Evolutionary conservation across 2,329 filamentous ascomycete species (phyloP).

Genomic region (Aureobasidium pullulans): DNA sequence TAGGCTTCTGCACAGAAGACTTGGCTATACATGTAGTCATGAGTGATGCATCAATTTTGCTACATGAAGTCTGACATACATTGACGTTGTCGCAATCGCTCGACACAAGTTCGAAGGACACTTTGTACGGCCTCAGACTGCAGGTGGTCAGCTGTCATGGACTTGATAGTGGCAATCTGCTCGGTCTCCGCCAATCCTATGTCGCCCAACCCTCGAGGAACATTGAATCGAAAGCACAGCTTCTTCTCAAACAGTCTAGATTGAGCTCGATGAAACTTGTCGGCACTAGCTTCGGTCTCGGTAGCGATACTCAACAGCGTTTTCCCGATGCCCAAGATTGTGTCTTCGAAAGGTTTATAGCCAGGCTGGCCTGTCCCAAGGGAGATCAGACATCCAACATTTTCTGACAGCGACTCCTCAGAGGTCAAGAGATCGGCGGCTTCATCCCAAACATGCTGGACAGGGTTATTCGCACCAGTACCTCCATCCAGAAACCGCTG

Average conservation of each 20-base stretch:
- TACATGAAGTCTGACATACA: not conserved
- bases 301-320: not conserved
- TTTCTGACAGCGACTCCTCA: not conserved
- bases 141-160: not conserved
- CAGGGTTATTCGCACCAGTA: conserved; percentile 40
- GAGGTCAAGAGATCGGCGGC: not conserved
- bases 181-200: not conserved
- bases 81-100: not conserved
- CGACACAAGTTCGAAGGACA: not conserved
- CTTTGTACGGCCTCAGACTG: not conserved
- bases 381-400: conserved; percentile 4
- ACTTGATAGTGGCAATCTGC: not conserved
- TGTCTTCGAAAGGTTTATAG: not conserved
- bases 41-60: too few relatives aligned
- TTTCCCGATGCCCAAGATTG: not conserved
- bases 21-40: too few relatives aligned
- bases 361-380: conserved; percentile 10
- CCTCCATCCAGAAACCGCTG: conserved; percentile 38
- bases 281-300: conserved; percentile 9
- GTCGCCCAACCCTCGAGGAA: not conserved
- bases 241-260: not conserved
- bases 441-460: conserved; percentile 34
- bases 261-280: not conserved
- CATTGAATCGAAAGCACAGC: conserved; percentile 13
- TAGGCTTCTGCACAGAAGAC: too few relatives aligned